Conservation (phyloP, 169 alveolate genomes). For the Cardiosporidium cionae region DNA sequence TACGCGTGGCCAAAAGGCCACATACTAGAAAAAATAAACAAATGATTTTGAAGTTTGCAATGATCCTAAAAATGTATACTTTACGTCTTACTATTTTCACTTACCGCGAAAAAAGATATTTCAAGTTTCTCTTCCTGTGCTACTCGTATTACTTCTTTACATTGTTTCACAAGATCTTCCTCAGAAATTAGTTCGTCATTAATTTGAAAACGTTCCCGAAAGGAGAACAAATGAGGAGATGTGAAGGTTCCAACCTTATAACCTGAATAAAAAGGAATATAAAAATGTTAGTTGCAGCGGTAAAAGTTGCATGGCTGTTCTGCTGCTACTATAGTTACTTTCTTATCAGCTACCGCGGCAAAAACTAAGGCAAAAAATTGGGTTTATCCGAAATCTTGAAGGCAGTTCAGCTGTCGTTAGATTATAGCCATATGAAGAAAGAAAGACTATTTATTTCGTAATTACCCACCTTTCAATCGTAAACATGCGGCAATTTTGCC, state of each 20-base stretch:
- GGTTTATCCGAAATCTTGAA: no score
- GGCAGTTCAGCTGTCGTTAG: no score
- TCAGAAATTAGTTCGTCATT: constrained; percentile 41
- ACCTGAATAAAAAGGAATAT: no score
- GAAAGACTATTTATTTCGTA: no score
- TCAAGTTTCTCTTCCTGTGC: constrained; percentile 32
- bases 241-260: constrained; percentile 67
- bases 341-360: no score
- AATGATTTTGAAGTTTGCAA: background rate
- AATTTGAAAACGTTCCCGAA: constrained; percentile 73
- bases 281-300: no score
- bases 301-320: no score
- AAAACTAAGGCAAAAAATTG: no score
- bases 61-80: no score
- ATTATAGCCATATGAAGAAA: no score
- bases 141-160: constrained; percentile 19
- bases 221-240: constrained; percentile 77
- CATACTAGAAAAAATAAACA: background rate
- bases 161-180: constrained; percentile 31
- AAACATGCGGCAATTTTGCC: background rate
- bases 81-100: background rate
- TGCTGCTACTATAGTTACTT: no score
- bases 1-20: background rate
- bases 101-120: constrained; percentile 57
- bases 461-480: background rate